Percentiles rank a stretch among this genome's conserved stretches.
These are phyloP conservation scores for Cryphonectria parasitica DNA, from an alignment of 2,329 filamentous ascomycete genomes.

Conservation along the genomic window DNA sequence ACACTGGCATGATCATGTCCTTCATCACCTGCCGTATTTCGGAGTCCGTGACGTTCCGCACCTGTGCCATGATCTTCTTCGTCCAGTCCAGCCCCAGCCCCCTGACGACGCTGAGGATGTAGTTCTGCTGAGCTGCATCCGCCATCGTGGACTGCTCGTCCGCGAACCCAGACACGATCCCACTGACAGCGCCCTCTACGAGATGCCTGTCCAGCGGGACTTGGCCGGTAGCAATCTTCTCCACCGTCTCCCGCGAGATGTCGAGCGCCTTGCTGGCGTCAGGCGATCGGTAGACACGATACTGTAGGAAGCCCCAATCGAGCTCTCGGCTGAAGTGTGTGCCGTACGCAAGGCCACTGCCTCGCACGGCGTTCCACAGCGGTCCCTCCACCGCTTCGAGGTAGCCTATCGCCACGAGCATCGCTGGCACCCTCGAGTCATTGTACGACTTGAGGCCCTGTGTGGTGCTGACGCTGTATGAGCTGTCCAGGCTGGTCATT, in stretches of 20 bases:
- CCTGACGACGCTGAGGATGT: constrained; percentile 78
- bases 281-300: constrained; percentile 87
- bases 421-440: constrained; percentile 77
- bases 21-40: constrained; percentile 76
- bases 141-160: constrained; percentile 88
- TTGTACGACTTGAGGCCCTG: constrained; percentile 75
- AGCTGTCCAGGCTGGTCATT: constrained; percentile 91
- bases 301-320: constrained; percentile 79
- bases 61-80: constrained; percentile 73
- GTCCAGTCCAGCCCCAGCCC: constrained; percentile 78
- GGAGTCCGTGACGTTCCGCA: constrained; percentile 74
- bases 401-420: constrained; percentile 88
- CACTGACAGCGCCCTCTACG: constrained; percentile 87
- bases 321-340: constrained; percentile 77
- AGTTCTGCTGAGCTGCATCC: constrained; percentile 80
- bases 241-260: constrained; percentile 75
- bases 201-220: constrained; percentile 77
- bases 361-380: constrained; percentile 90
- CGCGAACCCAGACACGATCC: constrained; percentile 83
- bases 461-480: constrained; percentile 78
- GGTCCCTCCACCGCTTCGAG: constrained; percentile 93
- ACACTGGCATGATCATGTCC: constrained; percentile 77
- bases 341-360: constrained; percentile 91
- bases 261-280: constrained; percentile 85
- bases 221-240: constrained; percentile 72